Percentiles rank a stretch among this genome's conserved stretches.
Conservation (phyloP, 805 yeast species). For the Saccharomyces jurei region DNA sequence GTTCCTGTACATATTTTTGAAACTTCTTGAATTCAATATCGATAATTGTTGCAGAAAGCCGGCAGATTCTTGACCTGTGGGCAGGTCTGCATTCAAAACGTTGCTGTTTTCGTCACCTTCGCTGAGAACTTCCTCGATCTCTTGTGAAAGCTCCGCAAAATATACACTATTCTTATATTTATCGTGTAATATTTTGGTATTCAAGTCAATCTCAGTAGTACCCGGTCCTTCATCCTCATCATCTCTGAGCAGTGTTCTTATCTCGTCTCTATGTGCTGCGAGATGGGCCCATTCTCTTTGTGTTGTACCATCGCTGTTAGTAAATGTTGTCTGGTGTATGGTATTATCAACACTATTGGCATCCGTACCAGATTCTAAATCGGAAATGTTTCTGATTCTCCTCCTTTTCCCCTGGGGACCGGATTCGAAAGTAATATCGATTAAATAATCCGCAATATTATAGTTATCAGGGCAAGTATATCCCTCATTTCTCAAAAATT, state of each 20-base stretch:
- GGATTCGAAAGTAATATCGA: slow-evolving; percentile 74
- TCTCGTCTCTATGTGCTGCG: slow-evolving; percentile 73
- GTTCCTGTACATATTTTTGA: slow-evolving; percentile 86
- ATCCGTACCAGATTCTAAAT: neutral
- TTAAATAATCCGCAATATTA: slow-evolving; percentile 87
- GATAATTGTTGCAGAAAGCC: slow-evolving; percentile 53
- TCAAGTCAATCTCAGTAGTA: slow-evolving; percentile 11
- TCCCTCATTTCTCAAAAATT: slow-evolving; percentile 68
- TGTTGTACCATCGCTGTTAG: slow-evolving; percentile 36
- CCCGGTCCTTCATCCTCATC: slow-evolving; percentile 7
- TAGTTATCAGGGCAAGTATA: slow-evolving; percentile 81
- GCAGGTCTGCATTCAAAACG: slow-evolving; percentile 4
- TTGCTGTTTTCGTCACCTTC: neutral
- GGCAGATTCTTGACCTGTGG: slow-evolving; percentile 35
- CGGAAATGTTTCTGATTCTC: slow-evolving; percentile 3
- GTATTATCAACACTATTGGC: slow-evolving; percentile 15
- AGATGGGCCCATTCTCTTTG: slow-evolving; percentile 82
- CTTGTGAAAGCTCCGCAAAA: slow-evolving; percentile 26
- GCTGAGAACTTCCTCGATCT: slow-evolving; percentile 17
- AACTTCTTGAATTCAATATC: slow-evolving; percentile 78
- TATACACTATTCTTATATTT: slow-evolving; percentile 30
- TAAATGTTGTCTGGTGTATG: neutral
- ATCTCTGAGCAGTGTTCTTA: slow-evolving; percentile 28
- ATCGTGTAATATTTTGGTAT: slow-evolving; percentile 19
- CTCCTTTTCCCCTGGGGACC: neutral